Percentiles rank a stretch among this genome's conserved stretches.
phyloP scores from a whole-genome alignment of 306 rosid species.

The Castanospermum australe region DNA sequence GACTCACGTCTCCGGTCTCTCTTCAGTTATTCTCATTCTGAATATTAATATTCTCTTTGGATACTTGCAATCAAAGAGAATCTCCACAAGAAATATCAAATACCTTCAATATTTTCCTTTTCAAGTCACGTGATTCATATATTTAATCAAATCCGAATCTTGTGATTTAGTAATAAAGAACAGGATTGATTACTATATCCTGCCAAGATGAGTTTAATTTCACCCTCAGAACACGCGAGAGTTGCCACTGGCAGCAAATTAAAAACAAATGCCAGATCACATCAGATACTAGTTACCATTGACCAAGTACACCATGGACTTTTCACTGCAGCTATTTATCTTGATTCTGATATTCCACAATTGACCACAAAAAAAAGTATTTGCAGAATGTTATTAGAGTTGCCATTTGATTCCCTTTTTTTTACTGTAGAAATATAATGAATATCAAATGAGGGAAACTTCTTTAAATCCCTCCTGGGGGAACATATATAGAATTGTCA shows the following conservation, averaged over 20 bases:
- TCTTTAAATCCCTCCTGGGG: not conserved
- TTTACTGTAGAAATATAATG: not conserved
- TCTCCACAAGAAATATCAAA: not conserved
- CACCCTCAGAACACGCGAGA: not conserved
- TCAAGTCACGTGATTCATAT: conserved; percentile 2
- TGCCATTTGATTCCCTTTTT: not conserved
- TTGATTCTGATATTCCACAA: not conserved
- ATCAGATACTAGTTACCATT: not conserved
- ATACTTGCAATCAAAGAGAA: not conserved
- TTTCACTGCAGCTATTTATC: no score
- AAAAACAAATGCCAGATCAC: not conserved
- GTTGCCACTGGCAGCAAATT: not conserved
- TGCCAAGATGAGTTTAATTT: conserved; percentile 6
- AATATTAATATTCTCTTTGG: not conserved
- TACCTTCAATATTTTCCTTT: not conserved
- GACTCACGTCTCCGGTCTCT: not conserved
- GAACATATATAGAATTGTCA: not conserved
- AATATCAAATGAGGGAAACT: not conserved
- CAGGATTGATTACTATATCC: not conserved
- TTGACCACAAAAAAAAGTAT: not conserved
- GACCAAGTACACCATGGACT: not conserved
- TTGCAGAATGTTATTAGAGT: not conserved
- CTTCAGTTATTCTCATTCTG: not conserved
- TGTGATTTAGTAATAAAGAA: not conserved
- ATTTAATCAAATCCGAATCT: conserved; percentile 5